Conservation (phyloP, 345 rosid genomes). For the Rhodamnia argentea region DNA sequence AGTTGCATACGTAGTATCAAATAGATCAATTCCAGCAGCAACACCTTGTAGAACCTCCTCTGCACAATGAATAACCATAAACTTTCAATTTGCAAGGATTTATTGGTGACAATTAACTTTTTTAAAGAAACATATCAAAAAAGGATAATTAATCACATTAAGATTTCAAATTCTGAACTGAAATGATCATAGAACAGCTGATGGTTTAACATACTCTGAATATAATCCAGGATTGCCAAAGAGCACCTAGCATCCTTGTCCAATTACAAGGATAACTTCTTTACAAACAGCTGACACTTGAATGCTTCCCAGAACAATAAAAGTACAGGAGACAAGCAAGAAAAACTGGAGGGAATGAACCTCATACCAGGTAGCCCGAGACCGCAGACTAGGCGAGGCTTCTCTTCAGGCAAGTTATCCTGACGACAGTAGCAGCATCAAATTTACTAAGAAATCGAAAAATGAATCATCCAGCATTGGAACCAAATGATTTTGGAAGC, state of each 20-base stretch:
- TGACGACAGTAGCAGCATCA: conserved; percentile 4
- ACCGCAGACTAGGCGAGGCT: conserved; percentile 53
- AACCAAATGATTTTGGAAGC: background rate
- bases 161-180: background rate
- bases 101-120: background rate
- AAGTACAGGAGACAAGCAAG: background rate
- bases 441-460: background rate
- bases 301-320: background rate
- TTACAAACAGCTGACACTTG: background rate
- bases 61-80: conserved; percentile 6
- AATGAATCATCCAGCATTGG: background rate
- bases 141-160: background rate
- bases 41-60: conserved; percentile 75
- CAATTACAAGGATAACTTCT: background rate
- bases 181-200: background rate
- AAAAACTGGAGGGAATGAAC: background rate
- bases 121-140: background rate
- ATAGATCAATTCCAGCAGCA: conserved; percentile 72
- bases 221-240: background rate
- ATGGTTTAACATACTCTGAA: background rate
- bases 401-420: conserved; percentile 49
- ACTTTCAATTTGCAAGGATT: background rate
- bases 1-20: conserved; percentile 48
- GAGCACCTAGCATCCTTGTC: background rate
- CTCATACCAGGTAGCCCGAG: conserved; percentile 58